Evolutionary conservation across 352 stramenopile species (phyloP), one percentile per base, ranked within the genome.

Genomic region (Thalassiosira mediterranea): DNA sequence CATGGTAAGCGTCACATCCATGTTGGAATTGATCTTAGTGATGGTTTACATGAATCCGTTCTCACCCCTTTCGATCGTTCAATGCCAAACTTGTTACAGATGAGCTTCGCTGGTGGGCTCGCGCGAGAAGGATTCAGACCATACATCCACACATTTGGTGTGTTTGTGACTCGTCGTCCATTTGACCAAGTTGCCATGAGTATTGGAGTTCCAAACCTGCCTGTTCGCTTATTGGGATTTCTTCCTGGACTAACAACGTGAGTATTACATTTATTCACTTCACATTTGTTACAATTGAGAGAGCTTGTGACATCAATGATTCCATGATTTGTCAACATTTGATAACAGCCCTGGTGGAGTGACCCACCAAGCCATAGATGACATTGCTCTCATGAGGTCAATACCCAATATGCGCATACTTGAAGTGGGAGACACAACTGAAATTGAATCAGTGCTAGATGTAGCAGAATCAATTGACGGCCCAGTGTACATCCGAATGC

Each of bases 321-420:
- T n/a, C n/a, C n/a, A n/a, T n/a, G n/a, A n/a, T n/a, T n/a, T n/a
- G n/a, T n/a, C n/a, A n/a, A n/a, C n/a, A n/a, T n/a, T n/a, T n/a
- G n/a, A n/a, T n/a, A n/a, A n/a, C n/a, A n/a, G n/a, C 21, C 65
- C 65, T 42, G 65, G 65, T 26, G 65, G 65, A 5, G 57, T 74
- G 26, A 74, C 65, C 7, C 65, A 74, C 34, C 65, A 74, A 66
- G 65, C 65, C 15, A 74, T 74, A 51, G 65, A 74, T 28, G 65
- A 74, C 58, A 47, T 61, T 38, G 52, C 65, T 0, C 23, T 74
- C 4, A 60, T 48, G 23, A 59, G 65, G 29, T 57, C 65, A 29
- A 67, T 74, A n/a, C 65, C 65, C 17, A 74, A 74, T 31, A 57
- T 74, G 38, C 52, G 54, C 17, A 52, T 74, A 13, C 56, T 74